Base-by-base conservation (phyloP, 2,329 filamentous ascomycete species). In the Paecilomyces sp. region DNA sequence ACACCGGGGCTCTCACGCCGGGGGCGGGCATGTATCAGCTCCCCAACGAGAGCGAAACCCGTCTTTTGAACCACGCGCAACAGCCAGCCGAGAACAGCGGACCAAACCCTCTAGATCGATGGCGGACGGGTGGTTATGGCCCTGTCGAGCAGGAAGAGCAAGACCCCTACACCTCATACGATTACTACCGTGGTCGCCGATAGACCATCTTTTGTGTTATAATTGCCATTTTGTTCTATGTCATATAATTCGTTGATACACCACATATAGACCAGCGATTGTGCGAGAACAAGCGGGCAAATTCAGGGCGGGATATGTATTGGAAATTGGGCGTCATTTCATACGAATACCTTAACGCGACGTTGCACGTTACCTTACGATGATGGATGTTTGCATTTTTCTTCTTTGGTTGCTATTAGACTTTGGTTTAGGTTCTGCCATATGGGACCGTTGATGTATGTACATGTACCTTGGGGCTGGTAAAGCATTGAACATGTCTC, bases 11-110 rank as follows among this genome's bases (percentile, higher is more conserved):
- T 9, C n/a, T 59, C 36, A 56, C 60, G 28, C 59, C 60, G 3
- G 69, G 68, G 0, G 60, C 59, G 3, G 69, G 68, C 0, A 60
- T 76, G 22, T 78, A 77, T 58, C 68, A 67, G 1, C 68, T 71
- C 3, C 61, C 63, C 1, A 75, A 77, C 59, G 77, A 78, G 61
- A 77, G 75, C 51, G 75, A 76, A 57, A 71, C 70, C 1, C 65
- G 67, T 30, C 66, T 79, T 8, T 65, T 79, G 18, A 69, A 62
- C 30, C 68, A 76, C 58, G 72, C 73, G 58, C 58, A 59, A 24
- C 28, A 53, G 9, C 56, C 60, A 18, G 59, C 55, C 60, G 28
- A 66, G 64, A 25, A 62, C 50, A 4, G 67, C 66, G 25, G 52
- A 47, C 13, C 25, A 59, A 25, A 64, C 61, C 55, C 70, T 7